Percentiles rank a stretch among this genome's conserved stretches.
Evolutionary conservation across 2,329 filamentous ascomycete species (phyloP).

Genomic region (Coniochaeta prunicola): DNA sequence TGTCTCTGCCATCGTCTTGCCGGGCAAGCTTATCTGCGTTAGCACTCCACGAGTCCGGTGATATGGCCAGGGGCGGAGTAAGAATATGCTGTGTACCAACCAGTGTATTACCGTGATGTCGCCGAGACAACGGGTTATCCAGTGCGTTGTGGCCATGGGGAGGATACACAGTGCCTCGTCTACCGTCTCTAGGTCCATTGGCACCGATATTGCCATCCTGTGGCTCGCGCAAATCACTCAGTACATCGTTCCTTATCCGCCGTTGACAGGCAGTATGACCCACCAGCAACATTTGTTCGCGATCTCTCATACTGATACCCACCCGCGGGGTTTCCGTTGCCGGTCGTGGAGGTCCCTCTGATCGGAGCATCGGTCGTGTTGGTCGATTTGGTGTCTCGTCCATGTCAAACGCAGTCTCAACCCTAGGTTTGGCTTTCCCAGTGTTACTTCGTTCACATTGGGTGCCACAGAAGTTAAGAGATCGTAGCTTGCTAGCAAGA

Average conservation of each 20-base stretch:
- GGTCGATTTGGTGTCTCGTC: neutral
- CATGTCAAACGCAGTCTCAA: neutral
- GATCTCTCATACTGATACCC: neutral
- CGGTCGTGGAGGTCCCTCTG: neutral
- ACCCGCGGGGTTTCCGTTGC: neutral
- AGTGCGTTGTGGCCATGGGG: neutral
- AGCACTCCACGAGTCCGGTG: neutral
- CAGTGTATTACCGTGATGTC: neutral
- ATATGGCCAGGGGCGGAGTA: too few species aligned
- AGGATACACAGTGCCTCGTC: neutral
- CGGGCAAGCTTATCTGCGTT: neutral
- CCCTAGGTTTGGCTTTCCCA: too few species aligned
- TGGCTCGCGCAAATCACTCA: neutral
- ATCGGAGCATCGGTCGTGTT: neutral
- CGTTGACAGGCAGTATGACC: neutral
- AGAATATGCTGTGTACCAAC: neutral
- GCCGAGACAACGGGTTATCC: neutral
- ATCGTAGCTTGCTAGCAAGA: neutral
- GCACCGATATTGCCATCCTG: neutral
- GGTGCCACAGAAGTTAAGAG: neutral
- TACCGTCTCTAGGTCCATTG: neutral
- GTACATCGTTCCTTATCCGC: neutral
- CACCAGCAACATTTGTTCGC: neutral
- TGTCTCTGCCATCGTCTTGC: neutral
- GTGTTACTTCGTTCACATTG: neutral